phyloP scores from a whole-genome alignment of 2,329 filamentous ascomycete genomes.

The Venturia asperata region DNA sequence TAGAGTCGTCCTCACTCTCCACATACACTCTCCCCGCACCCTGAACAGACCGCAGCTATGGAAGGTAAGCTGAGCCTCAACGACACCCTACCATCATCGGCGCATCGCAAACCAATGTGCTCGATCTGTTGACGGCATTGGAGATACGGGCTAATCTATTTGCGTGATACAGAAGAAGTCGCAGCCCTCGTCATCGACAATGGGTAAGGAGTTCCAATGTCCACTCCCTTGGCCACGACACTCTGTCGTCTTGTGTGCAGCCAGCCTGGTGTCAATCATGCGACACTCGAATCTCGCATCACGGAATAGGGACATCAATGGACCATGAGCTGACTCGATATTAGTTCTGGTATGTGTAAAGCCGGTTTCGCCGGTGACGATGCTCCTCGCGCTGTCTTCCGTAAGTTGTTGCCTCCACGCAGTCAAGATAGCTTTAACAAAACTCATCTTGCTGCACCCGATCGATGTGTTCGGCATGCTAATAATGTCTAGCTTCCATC shows the following conservation, averaged over 20 bases:
- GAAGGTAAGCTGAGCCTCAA: slow-evolving; percentile 51
- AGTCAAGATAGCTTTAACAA: slow-evolving; percentile 3
- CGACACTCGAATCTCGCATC: slow-evolving; percentile 25
- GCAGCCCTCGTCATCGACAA: slow-evolving; percentile 99
- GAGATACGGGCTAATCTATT: slow-evolving; percentile 27
- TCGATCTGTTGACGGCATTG: slow-evolving; percentile 2
- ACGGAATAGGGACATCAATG: slow-evolving; percentile 25
- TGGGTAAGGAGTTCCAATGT: slow-evolving; percentile 71
- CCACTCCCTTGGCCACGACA: slow-evolving; percentile 21
- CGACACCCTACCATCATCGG: slow-evolving; percentile 28
- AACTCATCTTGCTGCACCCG: neutral
- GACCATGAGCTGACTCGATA: slow-evolving; percentile 33
- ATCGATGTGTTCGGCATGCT: slow-evolving; percentile 11
- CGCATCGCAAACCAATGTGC: neutral
- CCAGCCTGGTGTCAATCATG: neutral
- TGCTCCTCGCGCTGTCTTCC: slow-evolving; percentile 99
- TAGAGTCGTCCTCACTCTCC: slow-evolving; percentile 16
- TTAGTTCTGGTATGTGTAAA: slow-evolving; percentile 99
- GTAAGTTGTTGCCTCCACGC: slow-evolving; percentile 59
- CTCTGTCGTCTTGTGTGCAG: neutral
- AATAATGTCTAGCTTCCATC: slow-evolving; percentile 70
- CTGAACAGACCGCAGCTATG: slow-evolving; percentile 35
- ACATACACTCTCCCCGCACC: slow-evolving; percentile 20
- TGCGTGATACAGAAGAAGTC: slow-evolving; percentile 78
- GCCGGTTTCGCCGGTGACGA: slow-evolving; percentile 99